Evolutionary conservation across 2,329 filamentous ascomycete genomes (phyloP).

Genomic region (Coleophoma crateriformis): DNA sequence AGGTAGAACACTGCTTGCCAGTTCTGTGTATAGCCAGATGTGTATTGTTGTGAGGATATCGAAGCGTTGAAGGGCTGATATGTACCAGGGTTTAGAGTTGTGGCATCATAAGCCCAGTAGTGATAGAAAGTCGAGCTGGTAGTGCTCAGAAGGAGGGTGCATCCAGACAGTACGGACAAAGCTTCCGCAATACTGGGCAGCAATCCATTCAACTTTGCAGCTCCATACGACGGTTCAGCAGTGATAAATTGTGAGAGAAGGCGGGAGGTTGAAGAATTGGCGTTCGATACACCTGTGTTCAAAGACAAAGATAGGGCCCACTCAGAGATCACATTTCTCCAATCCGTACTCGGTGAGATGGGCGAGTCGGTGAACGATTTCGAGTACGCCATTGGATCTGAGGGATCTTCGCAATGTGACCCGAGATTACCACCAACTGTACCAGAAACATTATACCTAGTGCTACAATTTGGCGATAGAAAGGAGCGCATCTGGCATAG

Average conservation of each 20-base stretch:
- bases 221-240: constrained; percentile 34
- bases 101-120: constrained; percentile 41
- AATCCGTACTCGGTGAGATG: constrained; percentile 37
- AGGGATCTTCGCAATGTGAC: constrained; percentile 53
- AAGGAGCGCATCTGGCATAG: constrained; percentile 64
- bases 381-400: constrained; percentile 50
- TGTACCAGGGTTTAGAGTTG: constrained; percentile 36
- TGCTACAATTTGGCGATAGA: constrained; percentile 61
- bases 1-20: constrained; percentile 66
- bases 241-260: constrained; percentile 52
- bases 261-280: constrained; percentile 52
- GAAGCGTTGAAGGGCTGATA: constrained; percentile 58
- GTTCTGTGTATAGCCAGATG: constrained; percentile 52
- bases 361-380: constrained; percentile 30
- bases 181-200: constrained; percentile 70
- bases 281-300: constrained; percentile 46
- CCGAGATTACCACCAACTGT: constrained; percentile 52
- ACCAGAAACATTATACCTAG: constrained; percentile 50
- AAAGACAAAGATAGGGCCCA: constrained; percentile 53
- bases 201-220: constrained; percentile 15
- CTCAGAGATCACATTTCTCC: constrained; percentile 46
- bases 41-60: constrained; percentile 62
- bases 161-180: constrained; percentile 63
- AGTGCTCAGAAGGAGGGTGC: constrained; percentile 57
- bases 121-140: constrained; percentile 55